Evolutionary conservation across 73 alveolate genomes (phyloP).

Genomic region (Stentor coeruleus): DNA sequence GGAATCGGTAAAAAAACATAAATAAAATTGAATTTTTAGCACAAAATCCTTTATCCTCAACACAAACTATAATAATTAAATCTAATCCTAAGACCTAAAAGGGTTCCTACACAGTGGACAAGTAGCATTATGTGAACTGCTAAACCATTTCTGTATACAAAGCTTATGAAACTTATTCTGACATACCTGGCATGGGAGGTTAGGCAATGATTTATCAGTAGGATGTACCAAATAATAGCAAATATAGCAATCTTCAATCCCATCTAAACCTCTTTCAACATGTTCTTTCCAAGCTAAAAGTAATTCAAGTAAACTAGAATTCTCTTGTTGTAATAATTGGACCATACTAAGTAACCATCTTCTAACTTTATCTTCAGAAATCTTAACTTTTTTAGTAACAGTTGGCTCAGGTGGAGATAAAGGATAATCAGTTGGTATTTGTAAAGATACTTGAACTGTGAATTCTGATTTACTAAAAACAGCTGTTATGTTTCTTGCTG

Average conservation of each 20-base stretch:
- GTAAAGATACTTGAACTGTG: slow-evolving; percentile 42
- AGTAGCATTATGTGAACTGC: slow-evolving; percentile 52
- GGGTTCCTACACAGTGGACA: slow-evolving; percentile 70
- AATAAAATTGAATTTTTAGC: no score
- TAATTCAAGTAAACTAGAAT: slow-evolving; percentile 50
- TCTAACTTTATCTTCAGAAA: slow-evolving; percentile 45
- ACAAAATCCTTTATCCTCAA: no score
- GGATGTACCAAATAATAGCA: slow-evolving; percentile 60
- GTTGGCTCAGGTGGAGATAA: slow-evolving; percentile 44
- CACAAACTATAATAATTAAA: no score
- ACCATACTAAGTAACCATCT: slow-evolving; percentile 56
- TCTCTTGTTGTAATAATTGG: slow-evolving; percentile 34
- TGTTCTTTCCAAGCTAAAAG: slow-evolving; percentile 53
- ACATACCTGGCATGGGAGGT: slow-evolving; percentile 62
- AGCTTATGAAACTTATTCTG: slow-evolving; percentile 63
- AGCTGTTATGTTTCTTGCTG: slow-evolving; percentile 54
- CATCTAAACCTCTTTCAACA: slow-evolving; percentile 59
- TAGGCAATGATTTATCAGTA: slow-evolving; percentile 52
- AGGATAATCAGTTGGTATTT: slow-evolving; percentile 55
- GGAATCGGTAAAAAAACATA: no score
- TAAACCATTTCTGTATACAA: slow-evolving; percentile 67
- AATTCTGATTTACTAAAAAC: slow-evolving; percentile 42
- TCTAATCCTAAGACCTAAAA: slow-evolving; percentile 43
- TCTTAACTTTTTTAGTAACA: slow-evolving; percentile 39
- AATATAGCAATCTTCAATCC: slow-evolving; percentile 63